Conservation (phyloP, 257 asterid species). For the Galeopsis tetrahit region DNA sequence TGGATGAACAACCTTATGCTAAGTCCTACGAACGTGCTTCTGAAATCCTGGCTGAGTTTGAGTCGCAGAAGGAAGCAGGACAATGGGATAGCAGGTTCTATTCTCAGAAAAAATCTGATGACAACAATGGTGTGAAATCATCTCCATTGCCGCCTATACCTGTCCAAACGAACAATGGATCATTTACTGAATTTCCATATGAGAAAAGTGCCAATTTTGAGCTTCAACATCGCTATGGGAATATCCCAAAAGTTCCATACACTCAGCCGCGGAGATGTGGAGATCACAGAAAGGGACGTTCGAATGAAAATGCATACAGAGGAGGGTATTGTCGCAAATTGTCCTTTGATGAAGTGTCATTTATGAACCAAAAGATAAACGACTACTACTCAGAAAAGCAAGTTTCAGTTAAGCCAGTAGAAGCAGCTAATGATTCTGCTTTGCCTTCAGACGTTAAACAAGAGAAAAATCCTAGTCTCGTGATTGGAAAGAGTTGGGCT, state of each 20-base stretch:
- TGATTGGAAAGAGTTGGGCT: not conserved
- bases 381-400: not conserved
- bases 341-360: slow-evolving; percentile 1
- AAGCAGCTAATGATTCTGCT: not conserved
- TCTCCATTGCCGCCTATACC: slow-evolving; percentile 30
- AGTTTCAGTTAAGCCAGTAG: not conserved
- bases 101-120: slow-evolving; percentile 28
- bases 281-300: slow-evolving; percentile 23
- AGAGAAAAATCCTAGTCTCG: not conserved
- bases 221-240: slow-evolving; percentile 21
- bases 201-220: slow-evolving; percentile 40
- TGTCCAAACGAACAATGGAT: slow-evolving; percentile 23
- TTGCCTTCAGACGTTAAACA: not conserved
- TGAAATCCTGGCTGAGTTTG: slow-evolving; percentile 49
- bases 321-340: not conserved
- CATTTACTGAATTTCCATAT: slow-evolving; percentile 36
- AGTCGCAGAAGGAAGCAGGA: slow-evolving; percentile 33
- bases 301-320: not conserved
- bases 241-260: slow-evolving; percentile 43
- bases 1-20: slow-evolving; percentile 63
- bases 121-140: slow-evolving; percentile 1
- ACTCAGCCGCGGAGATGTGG: slow-evolving; percentile 59
- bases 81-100: slow-evolving; percentile 17
- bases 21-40: slow-evolving; percentile 68
- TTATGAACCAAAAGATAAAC: not conserved